Percentiles rank a stretch among this genome's conserved stretches.
These are phyloP conservation scores for Aciculosporium take DNA, from an alignment of 2,329 filamentous ascomycete genomes.

Conservation along the genomic window DNA sequence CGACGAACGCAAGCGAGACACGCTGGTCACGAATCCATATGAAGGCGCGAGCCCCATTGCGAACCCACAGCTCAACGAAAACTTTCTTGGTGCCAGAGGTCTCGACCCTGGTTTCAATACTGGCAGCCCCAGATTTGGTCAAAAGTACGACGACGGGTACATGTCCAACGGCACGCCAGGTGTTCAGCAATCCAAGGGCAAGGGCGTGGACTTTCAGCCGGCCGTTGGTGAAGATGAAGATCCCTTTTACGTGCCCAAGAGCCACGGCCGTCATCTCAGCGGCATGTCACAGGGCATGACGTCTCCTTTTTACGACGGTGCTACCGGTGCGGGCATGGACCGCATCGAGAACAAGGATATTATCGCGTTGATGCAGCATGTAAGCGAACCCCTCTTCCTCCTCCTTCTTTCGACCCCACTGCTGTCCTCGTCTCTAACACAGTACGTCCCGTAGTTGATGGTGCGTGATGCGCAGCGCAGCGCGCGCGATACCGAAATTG, in stretches of 20 bases:
- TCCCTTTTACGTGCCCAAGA: slow-evolving; percentile 47
- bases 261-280: slow-evolving; percentile 56
- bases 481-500: slow-evolving; percentile 88
- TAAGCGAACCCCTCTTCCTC: slow-evolving; percentile 25
- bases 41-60: slow-evolving; percentile 49
- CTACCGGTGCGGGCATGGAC: slow-evolving; percentile 77
- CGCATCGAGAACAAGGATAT: slow-evolving; percentile 93
- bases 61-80: slow-evolving; percentile 37
- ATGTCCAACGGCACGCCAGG: slow-evolving; percentile 58
- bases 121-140: slow-evolving; percentile 42
- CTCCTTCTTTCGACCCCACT: neutral
- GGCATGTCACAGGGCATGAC: slow-evolving; percentile 85
- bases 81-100: slow-evolving; percentile 28
- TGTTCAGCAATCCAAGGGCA: slow-evolving; percentile 34
- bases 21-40: slow-evolving; percentile 52
- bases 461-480: slow-evolving; percentile 94
- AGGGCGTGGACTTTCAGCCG: slow-evolving; percentile 38
- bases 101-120: slow-evolving; percentile 33
- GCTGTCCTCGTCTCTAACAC: neutral
- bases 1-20: slow-evolving; percentile 50
- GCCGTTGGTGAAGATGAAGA: slow-evolving; percentile 38
- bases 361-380: slow-evolving; percentile 92
- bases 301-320: slow-evolving; percentile 79
- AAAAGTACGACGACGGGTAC: slow-evolving; percentile 74
- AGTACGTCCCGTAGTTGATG: slow-evolving; percentile 48